Evolutionary conservation across 306 rosid genomes (phyloP), one percentile per base, ranked within the genome.

Genomic region (Senna tora): DNA sequence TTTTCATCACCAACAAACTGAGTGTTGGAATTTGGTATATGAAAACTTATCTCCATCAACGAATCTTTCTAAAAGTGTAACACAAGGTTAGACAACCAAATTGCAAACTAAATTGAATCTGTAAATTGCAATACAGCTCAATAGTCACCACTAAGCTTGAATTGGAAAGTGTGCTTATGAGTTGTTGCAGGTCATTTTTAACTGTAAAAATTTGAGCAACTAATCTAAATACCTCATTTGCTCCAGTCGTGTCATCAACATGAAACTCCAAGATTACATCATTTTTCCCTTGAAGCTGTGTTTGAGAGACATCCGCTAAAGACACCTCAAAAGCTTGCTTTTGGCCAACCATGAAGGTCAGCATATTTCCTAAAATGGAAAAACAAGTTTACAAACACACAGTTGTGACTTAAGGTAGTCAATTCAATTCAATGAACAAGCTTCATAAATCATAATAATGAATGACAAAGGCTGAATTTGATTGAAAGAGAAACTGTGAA

Each of bases 271-370:
- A 83, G 46, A 87, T 82, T 52, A 92, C 99, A 38, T 95, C 99
- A 76, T 88, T 92, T 85, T 95, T 95, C 62, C 99, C 99, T 82
- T 88, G 96, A 81, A 89, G 95, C 70, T 89, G 91, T 53, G 97
- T 92, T 81, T 95, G 97, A 49, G 96, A 84, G 75, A 95, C 99
- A 80, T 95, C 99, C 3, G 99, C 97, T 65, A 95, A 79, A 84
- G 99, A 95, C 56, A 92, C 96, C 81, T 95, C 99, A 83, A 95
- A 95, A 69, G 96, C 96, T 92, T 95, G 99, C 85, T 89, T 95
- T 21, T 96, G 82, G 75, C 91, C 96, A 84, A 88, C 93, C 90
- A 85, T 66, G 82, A 91, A 95, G 47, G 91, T 80, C 70, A 95
- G 93, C 96, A 89, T 88, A 75, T 95, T 95, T 69, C 90, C 97